Conservation (phyloP, 345 rosid species). For the Cardiospermum halicacabum region DNA sequence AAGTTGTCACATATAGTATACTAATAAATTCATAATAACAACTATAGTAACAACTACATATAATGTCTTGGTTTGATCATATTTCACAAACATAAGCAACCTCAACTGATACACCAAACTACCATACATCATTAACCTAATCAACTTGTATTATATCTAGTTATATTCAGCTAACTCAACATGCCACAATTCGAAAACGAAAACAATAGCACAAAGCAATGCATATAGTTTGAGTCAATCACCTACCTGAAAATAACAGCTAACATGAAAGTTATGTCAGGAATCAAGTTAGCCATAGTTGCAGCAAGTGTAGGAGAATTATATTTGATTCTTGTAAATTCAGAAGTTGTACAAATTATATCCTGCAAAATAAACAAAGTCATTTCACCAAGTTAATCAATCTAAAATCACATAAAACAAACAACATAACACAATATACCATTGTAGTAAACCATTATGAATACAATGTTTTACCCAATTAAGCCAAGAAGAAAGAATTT, state of each 20-base stretch:
- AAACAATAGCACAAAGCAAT: not conserved
- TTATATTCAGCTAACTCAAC: not conserved
- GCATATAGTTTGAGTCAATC: not conserved
- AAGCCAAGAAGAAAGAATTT: constrained; percentile 20
- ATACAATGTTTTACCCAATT: constrained; percentile 13
- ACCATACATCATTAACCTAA: not conserved
- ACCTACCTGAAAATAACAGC: constrained; percentile 28
- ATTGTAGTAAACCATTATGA: not conserved
- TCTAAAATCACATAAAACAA: not conserved
- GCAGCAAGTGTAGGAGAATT: constrained; percentile 34
- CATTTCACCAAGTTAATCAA: not conserved
- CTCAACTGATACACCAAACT: no score
- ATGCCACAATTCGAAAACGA: no score
- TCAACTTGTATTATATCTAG: not conserved
- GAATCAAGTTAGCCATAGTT: constrained; percentile 23
- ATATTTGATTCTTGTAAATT: constrained; percentile 22
- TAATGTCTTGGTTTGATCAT: no score
- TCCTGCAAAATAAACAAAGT: not conserved
- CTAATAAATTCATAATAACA: not conserved
- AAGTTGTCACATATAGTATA: not conserved
- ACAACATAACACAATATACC: no score
- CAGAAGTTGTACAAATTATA: constrained; percentile 15
- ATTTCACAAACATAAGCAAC: no score
- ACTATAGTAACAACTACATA: no score
- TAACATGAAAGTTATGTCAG: constrained; percentile 27